Base-by-base conservation (phyloP, 306 rosid genomes). In the Herpetospermum pedunculosum region DNA sequence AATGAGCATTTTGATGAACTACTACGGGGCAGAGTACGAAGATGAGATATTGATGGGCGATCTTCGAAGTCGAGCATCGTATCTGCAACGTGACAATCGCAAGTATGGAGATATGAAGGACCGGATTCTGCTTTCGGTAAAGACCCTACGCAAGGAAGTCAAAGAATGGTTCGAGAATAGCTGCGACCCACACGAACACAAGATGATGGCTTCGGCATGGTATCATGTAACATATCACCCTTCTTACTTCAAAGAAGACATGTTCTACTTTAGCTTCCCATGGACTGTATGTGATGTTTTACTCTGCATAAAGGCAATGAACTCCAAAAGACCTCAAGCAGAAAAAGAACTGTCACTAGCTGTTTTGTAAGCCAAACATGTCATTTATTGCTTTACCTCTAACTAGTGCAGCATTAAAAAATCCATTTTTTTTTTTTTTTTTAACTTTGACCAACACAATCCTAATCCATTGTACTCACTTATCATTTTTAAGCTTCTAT, bases 161-260 rank as follows among this genome's bases (percentile, higher is more conserved):
- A 86, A 80, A 80, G 88, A 78, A 48, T 87, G 96, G 92, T 85
- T 91, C 19, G 89, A 91, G 77, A 79, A 55, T 44, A 83, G 87
- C 79, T 89, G 92, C 76, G 47, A 67, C 30, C 84, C 40, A 1
- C 29, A 70, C 1, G 84, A 88, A 3, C 82, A 70, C 52, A 75
- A 67, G 83, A 83, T 21, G 25, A 14, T 94, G 89, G 96, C 99
- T 3, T 86, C 90, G 9, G 99, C 99, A 18, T 94, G 99, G 99
- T 91, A 91, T 76, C 85, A 85, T 70, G 97, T 91, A 28, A 84
- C 96, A 32, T 94, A 86, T 80, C 92, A 88, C 82, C 86, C 89
- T 0, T 72, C 40, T 1, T 77, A 81, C 77, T 74, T 52, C 77
- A 80, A 48, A 3, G 81, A 84, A 84, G 59, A 57, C 69, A 16